Evolutionary conservation across 139 green algal species (phyloP).

Genomic region (Micractinium sp.): DNA sequence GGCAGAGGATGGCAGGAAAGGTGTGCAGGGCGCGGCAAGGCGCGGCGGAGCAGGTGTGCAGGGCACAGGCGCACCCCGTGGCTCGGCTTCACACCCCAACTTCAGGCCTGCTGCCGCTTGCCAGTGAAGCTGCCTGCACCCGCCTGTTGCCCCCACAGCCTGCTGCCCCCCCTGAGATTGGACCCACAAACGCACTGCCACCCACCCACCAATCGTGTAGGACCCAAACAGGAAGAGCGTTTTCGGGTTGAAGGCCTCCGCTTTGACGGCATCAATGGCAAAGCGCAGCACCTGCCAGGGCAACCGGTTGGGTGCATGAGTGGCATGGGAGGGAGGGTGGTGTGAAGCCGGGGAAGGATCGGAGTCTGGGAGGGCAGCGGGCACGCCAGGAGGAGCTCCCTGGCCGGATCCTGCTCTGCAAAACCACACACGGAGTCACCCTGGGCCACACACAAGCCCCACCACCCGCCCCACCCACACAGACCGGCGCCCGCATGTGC

Average conservation of each 20-base stretch:
- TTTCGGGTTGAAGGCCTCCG: slow-evolving; percentile 83
- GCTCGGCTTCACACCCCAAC: too few relatives aligned
- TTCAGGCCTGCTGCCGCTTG: neutral
- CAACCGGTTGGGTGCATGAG: neutral
- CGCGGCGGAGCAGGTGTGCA: too few relatives aligned
- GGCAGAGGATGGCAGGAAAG: neutral
- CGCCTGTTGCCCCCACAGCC: neutral
- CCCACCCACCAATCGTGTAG: slow-evolving; percentile 29
- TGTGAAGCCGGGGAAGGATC: neutral
- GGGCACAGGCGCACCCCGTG: too few relatives aligned
- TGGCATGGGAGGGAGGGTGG: neutral
- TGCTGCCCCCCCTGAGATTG: too few relatives aligned
- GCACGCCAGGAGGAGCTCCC: too few relatives aligned
- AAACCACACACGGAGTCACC: neutral
- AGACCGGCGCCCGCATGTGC: neutral
- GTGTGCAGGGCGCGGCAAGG: too few relatives aligned
- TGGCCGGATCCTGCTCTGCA: too few relatives aligned
- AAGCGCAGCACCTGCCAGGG: slow-evolving; percentile 66
- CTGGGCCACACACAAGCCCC: neutral
- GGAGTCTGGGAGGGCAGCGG: too few relatives aligned
- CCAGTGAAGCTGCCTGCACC: neutral
- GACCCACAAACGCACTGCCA: neutral
- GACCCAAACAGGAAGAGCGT: slow-evolving; percentile 91
- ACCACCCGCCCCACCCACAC: neutral
- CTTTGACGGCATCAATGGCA: slow-evolving; percentile 71